Conservation (phyloP, 1,284 basidiomycete species). For the Ceratobasidium theobromae region DNA sequence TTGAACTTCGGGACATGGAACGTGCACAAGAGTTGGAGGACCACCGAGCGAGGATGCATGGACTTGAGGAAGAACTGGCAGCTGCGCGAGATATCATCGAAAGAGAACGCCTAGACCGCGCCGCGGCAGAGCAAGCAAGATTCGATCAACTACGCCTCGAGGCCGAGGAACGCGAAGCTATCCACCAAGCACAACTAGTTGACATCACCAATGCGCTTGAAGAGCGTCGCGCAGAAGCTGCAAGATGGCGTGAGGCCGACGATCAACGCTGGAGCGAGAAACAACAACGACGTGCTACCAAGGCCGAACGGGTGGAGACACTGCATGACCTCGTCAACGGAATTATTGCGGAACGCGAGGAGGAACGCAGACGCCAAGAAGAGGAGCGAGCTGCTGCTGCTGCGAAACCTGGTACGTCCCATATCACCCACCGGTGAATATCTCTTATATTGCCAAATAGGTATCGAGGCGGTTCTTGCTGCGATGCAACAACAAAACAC, state of each 20-base stretch:
- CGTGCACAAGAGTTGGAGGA: slow-evolving; percentile 33
- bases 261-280: slow-evolving; percentile 35
- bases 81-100: slow-evolving; percentile 25
- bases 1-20: slow-evolving; percentile 30
- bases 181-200: slow-evolving; percentile 31
- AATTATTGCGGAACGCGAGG: slow-evolving; percentile 36
- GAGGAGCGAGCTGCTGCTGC: slow-evolving; percentile 36
- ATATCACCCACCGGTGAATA: background rate
- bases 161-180: slow-evolving; percentile 32
- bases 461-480: slow-evolving; percentile 36
- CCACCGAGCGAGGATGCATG: slow-evolving; percentile 35
- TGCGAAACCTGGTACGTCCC: slow-evolving; percentile 35
- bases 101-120: slow-evolving; percentile 33
- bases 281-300: slow-evolving; percentile 34
- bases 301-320: slow-evolving; percentile 35
- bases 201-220: slow-evolving; percentile 37
- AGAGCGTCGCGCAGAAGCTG: slow-evolving; percentile 35
- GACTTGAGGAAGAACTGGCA: slow-evolving; percentile 36
- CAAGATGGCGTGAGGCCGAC: slow-evolving; percentile 36
- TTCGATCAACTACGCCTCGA: slow-evolving; percentile 31
- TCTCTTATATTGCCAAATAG: slow-evolving; percentile 24
- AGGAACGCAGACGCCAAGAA: slow-evolving; percentile 35
- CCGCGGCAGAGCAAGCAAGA: slow-evolving; percentile 32
- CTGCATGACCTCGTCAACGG: slow-evolving; percentile 36
- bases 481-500: slow-evolving; percentile 36